A percentile compares a stretch with the other conserved stretches of the same genome.
Conservation (phyloP, 208 protist genomes). For the Leishmania amazonensis region DNA sequence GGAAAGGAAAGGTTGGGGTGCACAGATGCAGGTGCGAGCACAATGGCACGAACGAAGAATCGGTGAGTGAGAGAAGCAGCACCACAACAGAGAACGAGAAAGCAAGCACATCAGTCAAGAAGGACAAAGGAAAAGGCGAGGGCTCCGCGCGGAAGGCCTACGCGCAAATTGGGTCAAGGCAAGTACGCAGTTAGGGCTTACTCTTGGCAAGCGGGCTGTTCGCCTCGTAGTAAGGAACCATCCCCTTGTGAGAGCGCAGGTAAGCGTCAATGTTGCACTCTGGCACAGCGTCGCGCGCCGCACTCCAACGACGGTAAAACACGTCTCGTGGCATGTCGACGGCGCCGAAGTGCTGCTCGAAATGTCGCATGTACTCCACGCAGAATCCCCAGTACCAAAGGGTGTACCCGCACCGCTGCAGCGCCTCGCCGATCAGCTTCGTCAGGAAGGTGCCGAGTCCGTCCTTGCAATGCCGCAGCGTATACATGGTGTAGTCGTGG, state of each 20-base stretch:
- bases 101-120: not conserved
- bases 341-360: constrained; percentile 53
- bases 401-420: constrained; percentile 74
- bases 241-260: constrained; percentile 39
- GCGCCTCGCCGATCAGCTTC: constrained; percentile 70
- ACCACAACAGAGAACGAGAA: not conserved
- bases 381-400: constrained; percentile 83
- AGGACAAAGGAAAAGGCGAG: not conserved
- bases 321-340: constrained; percentile 30
- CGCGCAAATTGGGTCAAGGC: too few relatives aligned
- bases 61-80: not conserved
- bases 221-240: constrained; percentile 41
- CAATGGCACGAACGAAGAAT: not conserved
- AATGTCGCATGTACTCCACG: constrained; percentile 72
- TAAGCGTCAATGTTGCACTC: constrained; percentile 36
- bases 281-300: constrained; percentile 38
- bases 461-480: constrained; percentile 23
- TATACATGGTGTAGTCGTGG: constrained; percentile 88
- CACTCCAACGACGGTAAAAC: constrained; percentile 57
- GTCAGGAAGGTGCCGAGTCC: constrained; percentile 61
- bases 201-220: not conserved
- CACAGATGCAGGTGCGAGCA: not conserved
- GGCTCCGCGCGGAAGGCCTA: not conserved
- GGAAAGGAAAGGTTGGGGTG: not conserved
- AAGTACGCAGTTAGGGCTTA: not conserved